These are phyloP conservation scores for Euphorbia pulcherrima DNA, from an alignment of 345 rosid species.

Conservation along the genomic window DNA sequence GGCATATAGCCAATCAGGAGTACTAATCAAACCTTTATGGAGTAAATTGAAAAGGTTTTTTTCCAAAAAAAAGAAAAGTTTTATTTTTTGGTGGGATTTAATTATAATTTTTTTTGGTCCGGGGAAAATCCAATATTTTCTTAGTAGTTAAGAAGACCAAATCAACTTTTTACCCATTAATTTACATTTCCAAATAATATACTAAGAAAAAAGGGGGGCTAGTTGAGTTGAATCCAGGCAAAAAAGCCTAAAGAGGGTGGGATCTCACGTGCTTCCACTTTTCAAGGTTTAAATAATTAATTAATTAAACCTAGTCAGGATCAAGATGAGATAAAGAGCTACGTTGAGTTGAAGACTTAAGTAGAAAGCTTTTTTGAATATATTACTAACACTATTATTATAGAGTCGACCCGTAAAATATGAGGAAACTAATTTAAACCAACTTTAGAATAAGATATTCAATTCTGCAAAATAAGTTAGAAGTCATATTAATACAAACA, in stretches of 20 bases:
- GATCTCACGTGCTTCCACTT: constrained; percentile 21
- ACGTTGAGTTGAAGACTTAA: constrained; percentile 18
- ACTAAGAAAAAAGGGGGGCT: no score
- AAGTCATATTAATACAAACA: no score
- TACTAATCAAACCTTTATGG: background rate
- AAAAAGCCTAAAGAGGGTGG: background rate
- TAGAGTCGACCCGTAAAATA: constrained; percentile 10
- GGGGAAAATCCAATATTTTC: no score
- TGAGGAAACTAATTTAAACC: constrained; percentile 11
- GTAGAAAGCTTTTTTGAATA: background rate
- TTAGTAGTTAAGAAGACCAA: no score
- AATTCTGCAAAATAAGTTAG: no score
- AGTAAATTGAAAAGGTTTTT: background rate
- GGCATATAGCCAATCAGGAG: background rate
- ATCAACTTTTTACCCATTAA: no score
- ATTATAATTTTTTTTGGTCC: constrained; percentile 7
- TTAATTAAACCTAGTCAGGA: background rate
- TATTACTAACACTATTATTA: background rate
- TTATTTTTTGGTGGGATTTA: background rate
- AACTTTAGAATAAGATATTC: no score
- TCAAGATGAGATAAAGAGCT: no score
- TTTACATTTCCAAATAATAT: no score
- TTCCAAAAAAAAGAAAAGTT: no score
- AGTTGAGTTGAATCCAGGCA: background rate
- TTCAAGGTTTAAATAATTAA: background rate